phyloP scores from a whole-genome alignment of 2,329 filamentous ascomycete species.

The Trichoderma pleuroti region DNA sequence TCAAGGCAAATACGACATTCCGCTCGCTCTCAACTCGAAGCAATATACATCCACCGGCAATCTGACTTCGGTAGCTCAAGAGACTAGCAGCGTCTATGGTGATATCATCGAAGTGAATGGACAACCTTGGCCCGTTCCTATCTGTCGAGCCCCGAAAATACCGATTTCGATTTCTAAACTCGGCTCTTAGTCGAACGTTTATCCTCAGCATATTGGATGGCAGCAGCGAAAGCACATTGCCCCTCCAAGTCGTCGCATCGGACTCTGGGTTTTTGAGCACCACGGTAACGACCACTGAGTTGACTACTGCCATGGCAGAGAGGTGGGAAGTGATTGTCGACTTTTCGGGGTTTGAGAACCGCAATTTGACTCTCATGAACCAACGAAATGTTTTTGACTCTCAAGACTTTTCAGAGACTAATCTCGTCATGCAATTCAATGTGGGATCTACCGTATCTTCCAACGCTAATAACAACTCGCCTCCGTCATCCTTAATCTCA shows the following conservation, averaged over 20 bases:
- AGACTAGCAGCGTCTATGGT: neutral
- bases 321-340: neutral
- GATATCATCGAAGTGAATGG: neutral
- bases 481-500: neutral
- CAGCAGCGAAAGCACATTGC: neutral
- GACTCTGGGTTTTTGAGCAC: neutral
- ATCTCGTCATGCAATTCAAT: neutral
- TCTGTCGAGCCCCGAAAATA: neutral
- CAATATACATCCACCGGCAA: neutral
- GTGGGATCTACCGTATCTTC: neutral
- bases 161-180: neutral
- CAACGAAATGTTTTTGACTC: neutral
- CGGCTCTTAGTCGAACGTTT: neutral
- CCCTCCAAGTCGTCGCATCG: neutral
- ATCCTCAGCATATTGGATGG: neutral
- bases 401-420: neutral
- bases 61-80: neutral
- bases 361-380: neutral
- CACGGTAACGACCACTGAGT: neutral
- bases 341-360: neutral
- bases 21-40: neutral
- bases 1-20: neutral
- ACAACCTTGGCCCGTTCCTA: neutral
- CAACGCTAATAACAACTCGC: neutral
- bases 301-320: neutral